Evolutionary conservation across 164 flowering plant genomes (phyloP).

Genomic region (Magnolia changhungtana): DNA sequence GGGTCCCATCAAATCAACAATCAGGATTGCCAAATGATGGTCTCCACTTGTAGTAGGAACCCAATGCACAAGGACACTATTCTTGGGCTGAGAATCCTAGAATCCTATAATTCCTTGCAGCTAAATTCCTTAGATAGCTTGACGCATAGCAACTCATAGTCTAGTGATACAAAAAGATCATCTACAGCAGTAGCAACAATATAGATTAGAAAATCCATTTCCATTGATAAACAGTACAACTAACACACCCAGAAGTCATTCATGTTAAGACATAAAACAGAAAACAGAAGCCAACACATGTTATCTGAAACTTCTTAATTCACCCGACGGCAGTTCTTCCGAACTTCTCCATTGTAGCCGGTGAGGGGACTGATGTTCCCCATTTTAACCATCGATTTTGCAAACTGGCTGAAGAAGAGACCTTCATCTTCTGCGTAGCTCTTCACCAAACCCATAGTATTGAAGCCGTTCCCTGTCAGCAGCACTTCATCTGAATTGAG

Average conservation of each 20-base stretch:
- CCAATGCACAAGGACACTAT: too few relatives aligned
- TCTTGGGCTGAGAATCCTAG: background rate
- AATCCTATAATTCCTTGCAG: background rate
- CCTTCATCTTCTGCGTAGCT: constrained; percentile 57
- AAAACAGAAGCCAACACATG: background rate
- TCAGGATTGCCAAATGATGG: too few relatives aligned
- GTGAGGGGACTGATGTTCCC: constrained; percentile 67
- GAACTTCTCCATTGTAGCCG: constrained; percentile 67
- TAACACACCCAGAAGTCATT: background rate
- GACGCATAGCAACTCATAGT: too few relatives aligned
- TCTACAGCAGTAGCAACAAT: too few relatives aligned
- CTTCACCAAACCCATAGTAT: constrained; percentile 51
- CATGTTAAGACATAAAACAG: background rate
- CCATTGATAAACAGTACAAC: background rate
- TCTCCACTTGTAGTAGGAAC: too few relatives aligned
- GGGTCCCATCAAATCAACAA: too few relatives aligned
- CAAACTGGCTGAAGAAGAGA: constrained; percentile 70
- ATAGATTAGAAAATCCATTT: background rate
- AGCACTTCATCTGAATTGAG: constrained; percentile 81
- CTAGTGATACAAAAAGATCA: too few relatives aligned
- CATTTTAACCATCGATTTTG: constrained; percentile 87
- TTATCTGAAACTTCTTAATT: constrained; percentile 16
- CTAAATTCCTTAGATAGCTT: background rate
- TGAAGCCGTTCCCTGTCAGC: constrained; percentile 47
- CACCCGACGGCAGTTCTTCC: constrained; percentile 58